A percentile compares a stretch with the other conserved stretches of the same genome.
Conservation (phyloP, 352 stramenopile genomes). For the Pythium phragmiticola region DNA sequence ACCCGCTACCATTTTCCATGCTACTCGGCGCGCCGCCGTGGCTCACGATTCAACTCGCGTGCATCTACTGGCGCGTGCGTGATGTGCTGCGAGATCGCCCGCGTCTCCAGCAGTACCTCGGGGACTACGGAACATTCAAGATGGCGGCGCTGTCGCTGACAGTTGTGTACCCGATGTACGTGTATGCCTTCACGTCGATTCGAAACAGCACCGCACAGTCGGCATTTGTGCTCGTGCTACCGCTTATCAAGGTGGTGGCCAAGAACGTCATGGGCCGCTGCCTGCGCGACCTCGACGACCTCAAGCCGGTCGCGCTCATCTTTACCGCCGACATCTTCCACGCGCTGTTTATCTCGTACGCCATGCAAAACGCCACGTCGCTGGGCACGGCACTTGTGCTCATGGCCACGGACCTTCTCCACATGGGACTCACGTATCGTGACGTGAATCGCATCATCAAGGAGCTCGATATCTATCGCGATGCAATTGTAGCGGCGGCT, state of each 20-base stretch:
- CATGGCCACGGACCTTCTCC: conserved; percentile 1
- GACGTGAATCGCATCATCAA: not conserved
- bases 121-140: too few relatives aligned
- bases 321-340: conserved; percentile 13
- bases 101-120: too few relatives aligned
- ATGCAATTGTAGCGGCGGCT: too few relatives aligned
- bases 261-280: not conserved
- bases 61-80: not conserved
- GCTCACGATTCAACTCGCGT: not conserved
- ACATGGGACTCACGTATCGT: not conserved
- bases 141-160: too few relatives aligned
- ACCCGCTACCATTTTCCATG: conserved; percentile 15
- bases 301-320: conserved; percentile 5
- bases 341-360: not conserved
- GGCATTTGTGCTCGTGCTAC: not conserved
- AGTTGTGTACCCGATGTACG: not conserved
- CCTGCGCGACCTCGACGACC: not conserved
- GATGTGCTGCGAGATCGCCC: too few relatives aligned
- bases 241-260: not conserved
- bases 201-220: not conserved
- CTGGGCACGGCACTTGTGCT: not conserved
- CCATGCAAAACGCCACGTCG: conserved; percentile 1
- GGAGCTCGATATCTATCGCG: too few relatives aligned
- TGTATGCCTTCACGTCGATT: not conserved
- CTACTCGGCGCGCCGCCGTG: too few relatives aligned